Conservation (phyloP, 2,329 filamentous ascomycete species). For the Tolypocladium ophioglossoides region DNA sequence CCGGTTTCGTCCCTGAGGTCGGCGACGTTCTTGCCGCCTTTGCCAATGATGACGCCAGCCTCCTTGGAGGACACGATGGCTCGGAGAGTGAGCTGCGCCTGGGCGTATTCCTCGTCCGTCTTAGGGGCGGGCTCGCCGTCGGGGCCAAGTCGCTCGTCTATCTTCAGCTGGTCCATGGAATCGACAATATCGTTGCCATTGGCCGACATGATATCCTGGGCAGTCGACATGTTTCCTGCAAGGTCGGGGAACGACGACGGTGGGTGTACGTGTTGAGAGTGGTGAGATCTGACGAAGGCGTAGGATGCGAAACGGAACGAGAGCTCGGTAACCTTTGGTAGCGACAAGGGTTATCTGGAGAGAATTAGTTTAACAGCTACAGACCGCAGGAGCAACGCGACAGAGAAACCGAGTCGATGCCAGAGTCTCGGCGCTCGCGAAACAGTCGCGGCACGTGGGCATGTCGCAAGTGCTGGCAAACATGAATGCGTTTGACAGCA, state of each 20-base stretch:
- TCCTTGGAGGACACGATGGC: conserved; percentile 99
- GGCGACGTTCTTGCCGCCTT: conserved; percentile 95
- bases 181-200: conserved; percentile 53
- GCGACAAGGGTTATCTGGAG: neutral
- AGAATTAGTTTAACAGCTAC: neutral
- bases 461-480: neutral
- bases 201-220: conserved; percentile 45
- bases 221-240: conserved; percentile 42
- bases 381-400: neutral
- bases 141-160: conserved; percentile 55
- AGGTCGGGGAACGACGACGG: neutral
- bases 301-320: neutral
- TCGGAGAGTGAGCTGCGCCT: conserved; percentile 84
- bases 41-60: conserved; percentile 97
- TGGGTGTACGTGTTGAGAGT: neutral
- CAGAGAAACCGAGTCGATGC: neutral
- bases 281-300: neutral
- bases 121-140: conserved; percentile 75
- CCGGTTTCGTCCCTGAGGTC: conserved; percentile 95
- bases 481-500: neutral
- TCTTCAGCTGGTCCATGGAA: conserved; percentile 53
- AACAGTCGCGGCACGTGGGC: neutral
- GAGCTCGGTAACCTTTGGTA: neutral
- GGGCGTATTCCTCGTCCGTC: conserved; percentile 94
- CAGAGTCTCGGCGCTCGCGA: neutral